Evolutionary conservation across 805 yeast genomes (phyloP), one percentile per base, ranked within the genome.

Genomic region (Kodamaea jinghongensis): DNA sequence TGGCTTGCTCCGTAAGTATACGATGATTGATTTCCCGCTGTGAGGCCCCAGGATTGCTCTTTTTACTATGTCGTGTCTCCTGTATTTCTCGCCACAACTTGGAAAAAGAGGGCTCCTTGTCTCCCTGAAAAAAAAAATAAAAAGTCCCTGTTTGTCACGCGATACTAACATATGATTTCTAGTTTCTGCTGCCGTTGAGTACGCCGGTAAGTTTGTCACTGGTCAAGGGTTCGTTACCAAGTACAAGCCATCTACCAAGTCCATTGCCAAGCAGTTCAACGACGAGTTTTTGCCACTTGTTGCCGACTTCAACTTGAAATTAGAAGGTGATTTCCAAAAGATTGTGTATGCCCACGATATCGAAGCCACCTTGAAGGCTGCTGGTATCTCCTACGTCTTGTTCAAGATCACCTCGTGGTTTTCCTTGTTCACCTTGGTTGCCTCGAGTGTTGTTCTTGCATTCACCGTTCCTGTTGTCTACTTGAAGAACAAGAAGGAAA

Each of bases 201-300:
- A 81, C 56, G 71, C 73, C 42, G 84, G 95, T 46, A 83, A 83
- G 57, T 52, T 79, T 31, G 64, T 83, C 49, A 74, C 86, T 36
- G 96, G 96, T 49, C 70, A 73, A 56, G 96, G 97, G 13, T 73
- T 90, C 47, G 82, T 91, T 45, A 76, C 89, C 45, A 78, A 81
- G 53, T 80, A 84, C 72, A 81, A 76, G 60, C 87, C 93, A 40
- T 67, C 76, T n/a, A 56, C 63, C 34, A 54, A 56, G 42, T 51
- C 70, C 4, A 55, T 51, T 42, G 65, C 74, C 54, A 51, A 57
- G 51, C 46, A 51, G 33, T 44, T 69, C 55, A 62, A 68, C 47
- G 56, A 67, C 15, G 45, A 62, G 37, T 52, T 57, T 38, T 66
- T 69, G 55, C 79, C 74, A 41, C 58, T 56, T 37, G 47, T 75